Evolutionary conservation across 345 rosid genomes (phyloP), one percentile per base, ranked within the genome.

Genomic region (Hevea brasiliensis): DNA sequence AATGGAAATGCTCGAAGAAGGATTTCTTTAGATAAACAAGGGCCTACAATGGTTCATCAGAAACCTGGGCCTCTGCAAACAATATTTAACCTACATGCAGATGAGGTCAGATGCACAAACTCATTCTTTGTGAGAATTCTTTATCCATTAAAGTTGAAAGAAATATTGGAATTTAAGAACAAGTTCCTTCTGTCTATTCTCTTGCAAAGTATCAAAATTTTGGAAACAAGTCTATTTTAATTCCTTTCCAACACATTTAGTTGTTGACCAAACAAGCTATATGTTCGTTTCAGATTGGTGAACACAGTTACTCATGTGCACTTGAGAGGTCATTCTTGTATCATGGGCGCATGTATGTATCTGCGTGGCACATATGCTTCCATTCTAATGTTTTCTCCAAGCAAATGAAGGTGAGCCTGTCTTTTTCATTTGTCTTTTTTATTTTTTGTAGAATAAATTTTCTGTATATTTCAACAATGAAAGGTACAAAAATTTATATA

Each of bases 261-360:
- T 71, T 67, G 35, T 58, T 65, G 55, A 72, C 42, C 61, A 78
- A 74, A 71, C 78, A 57, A 67, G 59, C 47, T 56, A 29, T 44
- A 7, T 37, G 18, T 77, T 37, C 77, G 41, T 79, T 74, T 81
- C 87, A 94, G 99, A 88, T 91, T 73, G 97, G 79, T 73, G 96
- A 89, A 76, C 97, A 84, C 81, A 89, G 93, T 80, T 95, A 87
- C 82, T 95, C 99, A 41, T 92, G 98, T 82, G 99, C 99, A 62
- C 86, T 95, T 65, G 99, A 95, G 87, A 86, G 99, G 82, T 95
- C 99, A 72, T 95, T 95, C 84, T 81, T 95, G 83, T 95, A 95
- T 75, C 99, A 95, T 73, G 99, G 99, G 67, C 97, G 99, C 60
- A 95, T 92, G 87, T 95, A 92, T 84, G 98, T 92, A 74, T 95